Conservation (phyloP, 2,329 filamentous ascomycete genomes). For the Tolypocladium tundrense region DNA sequence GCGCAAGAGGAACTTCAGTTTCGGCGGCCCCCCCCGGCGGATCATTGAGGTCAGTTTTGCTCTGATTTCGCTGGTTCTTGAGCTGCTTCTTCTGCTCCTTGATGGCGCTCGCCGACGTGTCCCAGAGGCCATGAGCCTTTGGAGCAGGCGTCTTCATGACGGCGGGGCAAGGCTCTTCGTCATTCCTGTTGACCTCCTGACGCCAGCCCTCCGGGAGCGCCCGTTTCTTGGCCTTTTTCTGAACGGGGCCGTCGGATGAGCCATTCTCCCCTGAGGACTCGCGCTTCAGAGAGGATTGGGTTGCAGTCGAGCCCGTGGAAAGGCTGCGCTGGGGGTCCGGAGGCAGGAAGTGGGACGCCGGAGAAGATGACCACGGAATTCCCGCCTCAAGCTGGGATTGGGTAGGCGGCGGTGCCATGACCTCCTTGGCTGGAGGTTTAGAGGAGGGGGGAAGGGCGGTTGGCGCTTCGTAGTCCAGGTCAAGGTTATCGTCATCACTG, state of each 20-base stretch:
- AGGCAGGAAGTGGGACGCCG: slow-evolving; percentile 35
- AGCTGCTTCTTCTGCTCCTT: slow-evolving; percentile 71
- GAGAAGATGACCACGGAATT: slow-evolving; percentile 68
- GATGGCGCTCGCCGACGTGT: slow-evolving; percentile 61
- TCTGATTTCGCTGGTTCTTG: slow-evolving; percentile 40
- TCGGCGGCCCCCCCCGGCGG: slow-evolving; percentile 28
- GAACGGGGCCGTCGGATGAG: slow-evolving; percentile 10
- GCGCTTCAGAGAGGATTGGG: slow-evolving; percentile 29
- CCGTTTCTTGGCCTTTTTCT: slow-evolving; percentile 46
- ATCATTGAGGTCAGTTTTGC: slow-evolving; percentile 32
- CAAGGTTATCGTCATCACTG: slow-evolving; percentile 71
- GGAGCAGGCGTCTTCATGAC: slow-evolving; percentile 19
- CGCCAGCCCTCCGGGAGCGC: slow-evolving; percentile 45
- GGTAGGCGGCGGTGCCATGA: slow-evolving; percentile 15
- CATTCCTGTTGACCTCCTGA: slow-evolving; percentile 19
- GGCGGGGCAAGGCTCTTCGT: slow-evolving; percentile 14
- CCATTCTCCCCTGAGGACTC: slow-evolving; percentile 23
- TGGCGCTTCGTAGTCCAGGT: slow-evolving; percentile 56
- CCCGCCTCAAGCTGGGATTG: slow-evolving; percentile 14
- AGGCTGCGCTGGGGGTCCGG: slow-evolving; percentile 15
- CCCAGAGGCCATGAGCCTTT: slow-evolving; percentile 46
- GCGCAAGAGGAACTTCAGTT: slow-evolving; percentile 21
- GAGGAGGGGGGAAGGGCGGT: slow-evolving; percentile 32
- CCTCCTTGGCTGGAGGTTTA: slow-evolving; percentile 12
- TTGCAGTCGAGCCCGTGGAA: slow-evolving; percentile 9